Evolutionary conservation across 2,329 filamentous ascomycete genomes (phyloP), one percentile per base, ranked within the genome.

Genomic region (Pyrenochaeta sp.): DNA sequence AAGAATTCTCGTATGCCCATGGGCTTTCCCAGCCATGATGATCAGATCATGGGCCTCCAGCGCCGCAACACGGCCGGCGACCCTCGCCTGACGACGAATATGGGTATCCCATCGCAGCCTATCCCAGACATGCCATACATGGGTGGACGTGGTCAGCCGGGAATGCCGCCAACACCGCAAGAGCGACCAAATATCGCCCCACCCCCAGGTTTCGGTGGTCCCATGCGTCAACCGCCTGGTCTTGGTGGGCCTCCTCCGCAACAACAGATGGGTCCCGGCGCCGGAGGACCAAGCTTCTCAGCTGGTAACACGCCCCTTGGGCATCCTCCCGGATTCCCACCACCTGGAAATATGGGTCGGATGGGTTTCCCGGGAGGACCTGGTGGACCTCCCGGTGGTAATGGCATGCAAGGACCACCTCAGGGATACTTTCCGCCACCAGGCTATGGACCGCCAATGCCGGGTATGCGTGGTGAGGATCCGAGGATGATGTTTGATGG

Each of bases 41-140:
- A 78, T 51, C 65, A 74, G 2, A 58, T 69, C 4, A 63, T 77
- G 44, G 62, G 66, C 43, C 67, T 77, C 12, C 74, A 76, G 65
- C 76, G 77, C 43, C 76, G 74, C 54, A 78, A 72, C 52, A 78
- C 74, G 4, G 72, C 71, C 22, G 73, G 73, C 27, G 68, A 74
- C 37, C 70, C 75, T 32, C 75, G 75, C 10, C 76, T 75, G 49
- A 66, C 76, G 62, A 75, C 72, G 27, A 78, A 78, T 54, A 78
- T 78, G 77, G 77, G 77, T 25, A 78, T 78, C 27, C 77, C 77
- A n/a, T 78, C 76, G 24, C 76, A 78, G 52, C 71, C 75, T 6
- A 56, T 72, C 10, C 73, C 72, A 13, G 76, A 78, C 7, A 71
- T 77, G 62, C 69, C 66, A 5, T 75, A 67, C 54, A 73, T 77